phyloP scores from a whole-genome alignment of 306 rosid species.

The Delonix regia region DNA sequence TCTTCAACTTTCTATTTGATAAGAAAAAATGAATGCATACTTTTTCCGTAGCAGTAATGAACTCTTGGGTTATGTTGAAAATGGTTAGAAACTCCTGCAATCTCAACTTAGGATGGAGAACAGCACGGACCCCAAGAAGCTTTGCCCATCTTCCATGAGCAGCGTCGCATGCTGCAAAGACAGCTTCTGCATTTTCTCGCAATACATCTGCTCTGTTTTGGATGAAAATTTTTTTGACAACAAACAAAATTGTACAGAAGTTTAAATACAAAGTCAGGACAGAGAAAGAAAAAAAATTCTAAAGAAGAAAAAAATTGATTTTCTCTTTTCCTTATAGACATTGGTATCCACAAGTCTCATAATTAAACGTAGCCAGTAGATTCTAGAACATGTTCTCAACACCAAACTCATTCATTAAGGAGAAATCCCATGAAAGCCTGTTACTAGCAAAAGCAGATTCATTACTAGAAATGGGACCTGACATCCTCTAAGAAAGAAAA shows the following conservation, averaged over 20 bases:
- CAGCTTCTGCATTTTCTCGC: slow-evolving; percentile 99
- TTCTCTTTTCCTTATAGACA: not conserved
- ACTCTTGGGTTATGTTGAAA: slow-evolving; percentile 87
- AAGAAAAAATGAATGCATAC: slow-evolving; percentile 44
- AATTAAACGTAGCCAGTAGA: slow-evolving; percentile 8
- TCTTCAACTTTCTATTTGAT: slow-evolving; percentile 22
- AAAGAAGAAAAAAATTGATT: slow-evolving; percentile 4
- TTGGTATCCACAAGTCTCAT: not conserved
- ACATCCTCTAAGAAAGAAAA: slow-evolving; percentile 27
- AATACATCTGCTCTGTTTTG: slow-evolving; percentile 95
- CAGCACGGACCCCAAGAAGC: slow-evolving; percentile 96
- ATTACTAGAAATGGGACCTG: slow-evolving; percentile 25
- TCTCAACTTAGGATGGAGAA: slow-evolving; percentile 94
- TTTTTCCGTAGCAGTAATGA: slow-evolving; percentile 90
- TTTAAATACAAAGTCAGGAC: slow-evolving; percentile 27
- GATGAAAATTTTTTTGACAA: slow-evolving; percentile 60
- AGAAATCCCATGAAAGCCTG: slow-evolving; percentile 4
- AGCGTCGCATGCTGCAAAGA: slow-evolving; percentile 99
- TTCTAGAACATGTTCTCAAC: slow-evolving; percentile 22
- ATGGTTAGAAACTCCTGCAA: slow-evolving; percentile 88
- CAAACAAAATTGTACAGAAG: slow-evolving; percentile 39
- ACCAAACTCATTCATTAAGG: not conserved
- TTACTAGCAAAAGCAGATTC: slow-evolving; percentile 17
- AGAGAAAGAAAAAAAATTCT: slow-evolving; percentile 29
- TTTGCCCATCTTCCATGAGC: slow-evolving; percentile 99